Percentiles rank a stretch among this genome's conserved stretches.
phyloP scores from a whole-genome alignment of 352 stramenopile species.

The Globisporangium alternatum region DNA sequence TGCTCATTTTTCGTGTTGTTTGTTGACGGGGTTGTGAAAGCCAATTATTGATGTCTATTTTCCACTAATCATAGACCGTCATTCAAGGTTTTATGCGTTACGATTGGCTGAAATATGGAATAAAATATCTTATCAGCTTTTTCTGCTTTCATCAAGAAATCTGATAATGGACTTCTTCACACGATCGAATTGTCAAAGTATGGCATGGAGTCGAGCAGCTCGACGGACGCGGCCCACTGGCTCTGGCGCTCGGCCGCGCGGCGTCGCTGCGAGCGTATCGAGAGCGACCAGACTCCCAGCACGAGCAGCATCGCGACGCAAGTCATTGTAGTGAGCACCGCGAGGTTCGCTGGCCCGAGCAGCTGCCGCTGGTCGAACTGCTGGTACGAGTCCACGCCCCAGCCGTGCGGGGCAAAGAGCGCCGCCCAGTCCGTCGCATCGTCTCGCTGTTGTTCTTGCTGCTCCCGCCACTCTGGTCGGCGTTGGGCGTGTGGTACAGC shows the following conservation, averaged over 20 bases:
- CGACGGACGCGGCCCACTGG: slow-evolving; percentile 13
- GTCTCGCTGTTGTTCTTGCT: not conserved
- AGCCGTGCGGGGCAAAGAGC: slow-evolving; percentile 3
- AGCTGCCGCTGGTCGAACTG: slow-evolving; percentile 10
- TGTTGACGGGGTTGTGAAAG: too few species aligned
- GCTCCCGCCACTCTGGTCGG: not conserved
- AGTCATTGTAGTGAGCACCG: slow-evolving; percentile 7
- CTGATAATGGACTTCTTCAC: not conserved
- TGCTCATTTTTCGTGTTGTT: not conserved
- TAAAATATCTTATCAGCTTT: too few species aligned
- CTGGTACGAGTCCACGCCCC: not conserved
- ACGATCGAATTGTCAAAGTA: slow-evolving; percentile 1
- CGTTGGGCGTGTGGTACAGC: not conserved
- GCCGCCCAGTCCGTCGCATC: not conserved
- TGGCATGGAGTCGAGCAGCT: slow-evolving; percentile 12
- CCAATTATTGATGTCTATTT: not conserved
- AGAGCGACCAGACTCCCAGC: slow-evolving; percentile 6
- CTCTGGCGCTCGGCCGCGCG: slow-evolving; percentile 8
- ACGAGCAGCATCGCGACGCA: slow-evolving; percentile 5
- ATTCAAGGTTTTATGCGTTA: not conserved
- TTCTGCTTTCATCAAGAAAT: not conserved
- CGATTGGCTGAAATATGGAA: not conserved
- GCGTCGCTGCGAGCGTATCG: not conserved
- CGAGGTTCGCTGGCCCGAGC: slow-evolving; percentile 1
- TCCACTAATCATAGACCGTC: not conserved